Conservation (phyloP, 306 rosid species). For the Citrullus colocynthis region DNA sequence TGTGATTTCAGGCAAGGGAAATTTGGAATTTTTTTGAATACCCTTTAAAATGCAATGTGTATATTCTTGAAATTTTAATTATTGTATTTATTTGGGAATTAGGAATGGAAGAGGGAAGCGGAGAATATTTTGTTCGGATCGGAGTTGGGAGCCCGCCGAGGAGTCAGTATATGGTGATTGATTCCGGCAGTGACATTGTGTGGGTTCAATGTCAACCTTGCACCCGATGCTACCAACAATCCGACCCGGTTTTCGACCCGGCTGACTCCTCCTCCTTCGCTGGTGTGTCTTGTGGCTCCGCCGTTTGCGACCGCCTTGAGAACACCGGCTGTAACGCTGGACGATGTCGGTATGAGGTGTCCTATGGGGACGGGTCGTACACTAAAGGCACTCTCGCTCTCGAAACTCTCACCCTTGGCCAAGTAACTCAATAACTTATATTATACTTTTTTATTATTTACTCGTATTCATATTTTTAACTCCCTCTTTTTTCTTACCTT, state of each 20-base stretch:
- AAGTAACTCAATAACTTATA: not conserved
- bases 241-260: constrained; percentile 82
- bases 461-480: too few species aligned
- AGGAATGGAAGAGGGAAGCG: constrained; percentile 63
- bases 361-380: constrained; percentile 80
- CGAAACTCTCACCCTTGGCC: constrained; percentile 61
- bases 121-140: constrained; percentile 63
- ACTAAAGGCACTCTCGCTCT: constrained; percentile 75
- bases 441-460: too few species aligned
- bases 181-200: constrained; percentile 73
- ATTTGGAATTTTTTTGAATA: not conserved
- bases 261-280: constrained; percentile 48
- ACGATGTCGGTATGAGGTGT: constrained; percentile 53
- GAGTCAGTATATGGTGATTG: constrained; percentile 60
- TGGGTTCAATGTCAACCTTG: constrained; percentile 95
- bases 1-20: constrained; percentile 21
- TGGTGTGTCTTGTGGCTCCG: constrained; percentile 49
- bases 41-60: not conserved
- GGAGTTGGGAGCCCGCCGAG: constrained; percentile 70
- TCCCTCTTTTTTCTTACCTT: too few species aligned
- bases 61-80: not conserved
- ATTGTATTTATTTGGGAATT: not conserved
- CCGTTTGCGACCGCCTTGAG: constrained; percentile 52
- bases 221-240: constrained; percentile 55
- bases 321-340: constrained; percentile 46